These are phyloP conservation scores for Pichia membranifaciens DNA, from an alignment of 805 yeast species.

Conservation along the genomic window DNA sequence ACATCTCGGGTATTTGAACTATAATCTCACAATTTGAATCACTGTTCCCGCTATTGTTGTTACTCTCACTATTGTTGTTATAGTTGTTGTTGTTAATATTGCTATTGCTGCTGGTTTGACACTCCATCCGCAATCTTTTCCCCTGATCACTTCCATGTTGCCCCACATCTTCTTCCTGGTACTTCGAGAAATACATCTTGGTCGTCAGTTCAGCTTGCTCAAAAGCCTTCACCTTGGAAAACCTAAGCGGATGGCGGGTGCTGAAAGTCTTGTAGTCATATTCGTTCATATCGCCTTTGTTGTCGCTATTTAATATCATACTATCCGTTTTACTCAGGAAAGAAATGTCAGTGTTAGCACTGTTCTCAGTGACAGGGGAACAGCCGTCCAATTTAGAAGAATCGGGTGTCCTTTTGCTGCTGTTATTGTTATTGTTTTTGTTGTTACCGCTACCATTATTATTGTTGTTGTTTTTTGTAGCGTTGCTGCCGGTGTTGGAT, in stretches of 20 bases:
- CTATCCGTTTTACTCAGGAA: constrained; percentile 19
- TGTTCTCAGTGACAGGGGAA: constrained; percentile 8
- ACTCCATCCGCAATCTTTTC: no score
- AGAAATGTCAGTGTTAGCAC: constrained; percentile 8
- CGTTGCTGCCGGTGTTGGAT: background rate
- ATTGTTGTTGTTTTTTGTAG: background rate
- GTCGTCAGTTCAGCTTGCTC: constrained; percentile 34
- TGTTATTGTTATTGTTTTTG: background rate
- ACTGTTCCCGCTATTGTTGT: background rate
- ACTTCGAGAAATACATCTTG: constrained; percentile 25
- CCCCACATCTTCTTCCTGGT: constrained; percentile 1
- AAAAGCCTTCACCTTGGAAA: constrained; percentile 32
- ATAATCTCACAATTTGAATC: constrained; percentile 8
- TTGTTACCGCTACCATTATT: background rate
- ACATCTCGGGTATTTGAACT: constrained; percentile 21
- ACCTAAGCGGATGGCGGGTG: constrained; percentile 29
- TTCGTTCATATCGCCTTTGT: constrained; percentile 25
- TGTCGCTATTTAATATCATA: constrained; percentile 21
- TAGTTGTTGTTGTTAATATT: constrained; percentile 3
- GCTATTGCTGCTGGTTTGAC: background rate
- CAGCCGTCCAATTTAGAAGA: background rate
- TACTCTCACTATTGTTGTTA: background rate
- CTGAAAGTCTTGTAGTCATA: constrained; percentile 33
- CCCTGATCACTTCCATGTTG: no score
- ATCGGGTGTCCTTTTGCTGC: background rate